A percentile compares a stretch with the other conserved stretches of the same genome.
Evolutionary conservation across 805 yeast genomes (phyloP).

Genomic region (Hanseniaspora jakobsenii): DNA sequence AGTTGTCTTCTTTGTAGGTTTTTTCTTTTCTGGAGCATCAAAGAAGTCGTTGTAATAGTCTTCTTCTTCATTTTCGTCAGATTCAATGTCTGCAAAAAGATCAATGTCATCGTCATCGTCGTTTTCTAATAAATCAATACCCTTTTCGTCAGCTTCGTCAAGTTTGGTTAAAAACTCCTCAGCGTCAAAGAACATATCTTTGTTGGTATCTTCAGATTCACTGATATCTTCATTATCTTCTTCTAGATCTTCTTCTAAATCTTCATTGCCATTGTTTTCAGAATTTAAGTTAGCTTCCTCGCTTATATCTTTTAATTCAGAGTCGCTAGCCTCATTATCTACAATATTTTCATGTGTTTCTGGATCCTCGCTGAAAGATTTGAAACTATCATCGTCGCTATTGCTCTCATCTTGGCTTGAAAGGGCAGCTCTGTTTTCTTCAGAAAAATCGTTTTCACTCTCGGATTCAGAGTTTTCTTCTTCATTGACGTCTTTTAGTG

Average conservation of each 20-base stretch:
- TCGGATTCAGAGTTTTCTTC: slow-evolving; percentile 22
- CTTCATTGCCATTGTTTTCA: slow-evolving; percentile 23
- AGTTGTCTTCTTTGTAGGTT: slow-evolving; percentile 6
- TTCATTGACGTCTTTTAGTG: slow-evolving; percentile 18
- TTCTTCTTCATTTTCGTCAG: slow-evolving; percentile 44
- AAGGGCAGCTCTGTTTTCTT: slow-evolving; percentile 17
- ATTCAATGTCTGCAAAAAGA: slow-evolving; percentile 40
- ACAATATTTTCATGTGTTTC: too few relatives aligned
- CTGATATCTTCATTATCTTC: slow-evolving; percentile 24
- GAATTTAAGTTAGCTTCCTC: slow-evolving; percentile 24
- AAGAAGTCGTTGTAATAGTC: slow-evolving; percentile 58
- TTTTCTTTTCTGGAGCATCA: slow-evolving; percentile 29
- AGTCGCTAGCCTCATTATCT: slow-evolving; percentile 19
- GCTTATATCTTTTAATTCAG: slow-evolving; percentile 20
- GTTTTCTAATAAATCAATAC: slow-evolving; percentile 20
- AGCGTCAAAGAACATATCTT: slow-evolving; percentile 22
- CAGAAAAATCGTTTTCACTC: slow-evolving; percentile 16
- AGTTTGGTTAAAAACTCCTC: slow-evolving; percentile 18
- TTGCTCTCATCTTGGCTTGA: too few relatives aligned
- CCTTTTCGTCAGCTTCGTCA: slow-evolving; percentile 26
- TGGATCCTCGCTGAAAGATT: too few relatives aligned
- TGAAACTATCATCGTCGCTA: too few relatives aligned
- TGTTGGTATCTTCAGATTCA: slow-evolving; percentile 22
- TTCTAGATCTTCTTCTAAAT: slow-evolving; percentile 25
- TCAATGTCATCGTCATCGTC: slow-evolving; percentile 32